Percentiles rank a stretch among this genome's conserved stretches.
phyloP scores from a whole-genome alignment of 2,329 filamentous ascomycete species.

The Epichloe sibirici region DNA sequence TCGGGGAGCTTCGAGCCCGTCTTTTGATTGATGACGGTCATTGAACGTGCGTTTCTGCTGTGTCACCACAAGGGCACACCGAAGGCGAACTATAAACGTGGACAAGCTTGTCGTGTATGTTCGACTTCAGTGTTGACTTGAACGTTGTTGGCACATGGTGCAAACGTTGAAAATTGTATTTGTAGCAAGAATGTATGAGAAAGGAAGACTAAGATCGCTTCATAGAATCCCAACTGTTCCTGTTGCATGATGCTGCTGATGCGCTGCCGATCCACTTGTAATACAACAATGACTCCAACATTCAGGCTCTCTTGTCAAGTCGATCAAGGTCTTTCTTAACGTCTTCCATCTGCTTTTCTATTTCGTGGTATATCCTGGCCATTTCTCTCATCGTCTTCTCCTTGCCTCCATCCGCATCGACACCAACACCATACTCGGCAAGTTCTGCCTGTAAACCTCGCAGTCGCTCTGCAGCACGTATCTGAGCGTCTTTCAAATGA shows the following conservation, averaged over 20 bases:
- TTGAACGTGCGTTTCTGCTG: background rate
- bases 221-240: background rate
- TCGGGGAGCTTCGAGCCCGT: background rate
- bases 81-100: background rate
- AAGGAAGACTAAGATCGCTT: background rate
- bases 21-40: background rate
- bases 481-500: constrained; percentile 37
- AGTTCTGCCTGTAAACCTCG: constrained; percentile 31
- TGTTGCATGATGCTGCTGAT: background rate
- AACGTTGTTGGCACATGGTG: background rate
- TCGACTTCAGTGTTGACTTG: background rate
- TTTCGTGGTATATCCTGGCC: constrained; percentile 37
- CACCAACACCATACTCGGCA: constrained; percentile 35
- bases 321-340: constrained; percentile 34
- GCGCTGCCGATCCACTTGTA: background rate
- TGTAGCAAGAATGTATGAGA: background rate
- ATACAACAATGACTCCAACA: background rate
- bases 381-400: constrained; percentile 41
- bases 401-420: constrained; percentile 25
- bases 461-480: constrained; percentile 32
- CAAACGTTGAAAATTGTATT: background rate
- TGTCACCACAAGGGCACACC: too few species aligned
- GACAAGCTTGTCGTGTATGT: background rate
- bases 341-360: constrained; percentile 37
- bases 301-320: constrained; percentile 9